Evolutionary conservation across 2,329 filamentous ascomycete species (phyloP).

Genomic region (Aspergillus phoenicis): DNA sequence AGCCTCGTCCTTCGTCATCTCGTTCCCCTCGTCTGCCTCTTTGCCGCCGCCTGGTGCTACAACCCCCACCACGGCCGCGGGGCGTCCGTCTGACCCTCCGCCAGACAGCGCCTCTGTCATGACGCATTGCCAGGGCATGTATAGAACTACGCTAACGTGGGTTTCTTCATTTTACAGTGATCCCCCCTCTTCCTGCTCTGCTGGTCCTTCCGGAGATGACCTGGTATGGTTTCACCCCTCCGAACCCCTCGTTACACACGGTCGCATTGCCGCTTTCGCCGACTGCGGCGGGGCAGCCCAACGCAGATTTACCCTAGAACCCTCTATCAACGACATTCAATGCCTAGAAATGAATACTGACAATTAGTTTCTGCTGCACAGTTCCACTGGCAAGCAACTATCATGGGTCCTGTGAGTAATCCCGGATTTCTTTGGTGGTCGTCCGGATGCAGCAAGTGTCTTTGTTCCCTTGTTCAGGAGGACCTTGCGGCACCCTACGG

Average conservation of each 20-base stretch:
- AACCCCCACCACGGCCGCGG: constrained; percentile 28
- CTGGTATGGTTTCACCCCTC: constrained; percentile 66
- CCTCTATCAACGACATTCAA: background rate
- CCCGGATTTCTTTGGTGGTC: background rate
- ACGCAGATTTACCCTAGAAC: constrained; percentile 7
- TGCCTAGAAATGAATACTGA: constrained; percentile 21
- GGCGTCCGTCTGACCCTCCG: constrained; percentile 14
- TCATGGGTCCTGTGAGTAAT: constrained; percentile 92
- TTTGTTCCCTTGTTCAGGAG: constrained; percentile 3
- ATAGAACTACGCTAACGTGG: constrained; percentile 12
- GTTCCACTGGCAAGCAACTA: constrained; percentile 99
- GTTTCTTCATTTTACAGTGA: constrained; percentile 64
- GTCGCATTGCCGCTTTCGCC: constrained; percentile 19
- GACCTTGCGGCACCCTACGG: constrained; percentile 4
- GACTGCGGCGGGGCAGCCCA: constrained; percentile 28
- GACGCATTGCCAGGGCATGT: background rate
- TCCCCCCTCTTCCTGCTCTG: constrained; percentile 97
- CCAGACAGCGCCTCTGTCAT: background rate
- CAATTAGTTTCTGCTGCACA: constrained; percentile 48
- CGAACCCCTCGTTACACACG: constrained; percentile 12
- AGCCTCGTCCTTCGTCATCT: constrained; percentile 27
- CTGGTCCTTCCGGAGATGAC: constrained; percentile 95
- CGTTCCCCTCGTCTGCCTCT: constrained; percentile 8
- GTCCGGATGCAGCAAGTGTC: background rate
- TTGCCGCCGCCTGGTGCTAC: constrained; percentile 6